Base-by-base conservation (phyloP, 345 rosid species). In the Eucalyptus curtisii region DNA sequence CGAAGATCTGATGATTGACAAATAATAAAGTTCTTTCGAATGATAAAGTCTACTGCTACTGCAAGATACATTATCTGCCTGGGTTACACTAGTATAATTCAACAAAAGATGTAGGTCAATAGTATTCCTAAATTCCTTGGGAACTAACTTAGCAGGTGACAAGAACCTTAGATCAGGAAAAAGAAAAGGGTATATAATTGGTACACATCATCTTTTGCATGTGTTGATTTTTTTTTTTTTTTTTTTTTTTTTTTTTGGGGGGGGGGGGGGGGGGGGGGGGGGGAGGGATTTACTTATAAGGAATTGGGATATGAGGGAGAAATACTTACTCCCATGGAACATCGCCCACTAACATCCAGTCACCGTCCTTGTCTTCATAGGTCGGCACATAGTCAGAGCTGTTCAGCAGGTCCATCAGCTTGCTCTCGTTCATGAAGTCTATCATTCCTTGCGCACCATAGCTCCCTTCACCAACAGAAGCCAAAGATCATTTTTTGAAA, bases 261-360 rank as follows among this genome's bases (percentile, higher is more conserved):
- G n/a, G n/a, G n/a, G n/a, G n/a, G n/a, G n/a, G n/a, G n/a, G n/a
- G n/a, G n/a, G n/a, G n/a, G n/a, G n/a, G n/a, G n/a, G n/a, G n/a
- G n/a, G n/a, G n/a, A n/a, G n/a, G n/a, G 27, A 44, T 40, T 48
- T 30, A 25, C 7, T 25, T 27, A 24, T 20, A 9, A 25, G 14
- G 33, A 40, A 19, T 25, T 33, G 80, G 53, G 25, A 45, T 27
- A 24, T 45, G 55, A 89, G 88, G 55, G 57, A 86, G 10, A 55
- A 12, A 87, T 88, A 94, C 99, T 89, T 91, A 97, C 99, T 93
- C 95, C 99, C 99, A 97, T 86, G 99, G 99, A 90, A 96, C 99
- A 94, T 97, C 99, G 10, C 99, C 99, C 64, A 97, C 99, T 87
- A 97, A 97, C 99, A 97, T 97, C 99, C 99, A 97, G 90, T 97